Evolutionary conservation across 345 rosid genomes (phyloP).

Genomic region (Pugionium dolabratum): DNA sequence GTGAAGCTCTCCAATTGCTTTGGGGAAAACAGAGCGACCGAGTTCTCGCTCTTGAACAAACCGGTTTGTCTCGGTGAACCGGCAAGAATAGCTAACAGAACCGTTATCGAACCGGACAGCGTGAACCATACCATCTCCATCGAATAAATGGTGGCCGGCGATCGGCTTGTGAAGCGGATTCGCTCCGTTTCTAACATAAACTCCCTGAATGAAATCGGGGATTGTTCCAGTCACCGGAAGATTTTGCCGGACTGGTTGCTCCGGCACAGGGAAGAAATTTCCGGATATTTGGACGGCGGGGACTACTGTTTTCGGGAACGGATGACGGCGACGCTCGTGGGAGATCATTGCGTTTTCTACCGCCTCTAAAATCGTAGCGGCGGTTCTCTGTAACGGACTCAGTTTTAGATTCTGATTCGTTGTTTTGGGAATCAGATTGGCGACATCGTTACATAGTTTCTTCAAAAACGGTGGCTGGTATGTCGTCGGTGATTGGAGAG

Average conservation of each 20-base stretch:
- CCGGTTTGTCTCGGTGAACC: constrained; percentile 74
- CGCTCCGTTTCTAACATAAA: constrained; percentile 80
- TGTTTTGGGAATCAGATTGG: constrained; percentile 23
- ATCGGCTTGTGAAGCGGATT: constrained; percentile 77
- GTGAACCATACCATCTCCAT: constrained; percentile 92
- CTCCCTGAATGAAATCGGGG: constrained; percentile 66
- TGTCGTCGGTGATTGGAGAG: constrained; percentile 44
- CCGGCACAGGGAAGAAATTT: constrained; percentile 78
- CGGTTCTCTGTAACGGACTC: constrained; percentile 60
- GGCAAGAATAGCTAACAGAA: constrained; percentile 65
- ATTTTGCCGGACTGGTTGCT: constrained; percentile 52
- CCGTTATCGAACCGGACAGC: constrained; percentile 55
- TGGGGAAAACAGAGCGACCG: constrained; percentile 75
- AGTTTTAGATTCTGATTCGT: constrained; percentile 27
- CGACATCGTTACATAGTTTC: constrained; percentile 32
- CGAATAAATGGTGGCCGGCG: constrained; percentile 84
- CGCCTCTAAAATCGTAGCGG: constrained; percentile 57
- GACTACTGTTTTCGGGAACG: constrained; percentile 71
- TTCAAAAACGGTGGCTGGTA: constrained; percentile 35
- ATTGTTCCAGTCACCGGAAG: constrained; percentile 62
- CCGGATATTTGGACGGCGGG: constrained; percentile 73
- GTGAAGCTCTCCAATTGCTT: constrained; percentile 87
- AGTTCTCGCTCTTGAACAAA: constrained; percentile 58
- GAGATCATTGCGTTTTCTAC: constrained; percentile 58
- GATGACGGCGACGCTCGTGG: constrained; percentile 50